These are phyloP conservation scores for Leishmania guyanensis DNA, from an alignment of 208 protist genomes.

Conservation along the genomic window DNA sequence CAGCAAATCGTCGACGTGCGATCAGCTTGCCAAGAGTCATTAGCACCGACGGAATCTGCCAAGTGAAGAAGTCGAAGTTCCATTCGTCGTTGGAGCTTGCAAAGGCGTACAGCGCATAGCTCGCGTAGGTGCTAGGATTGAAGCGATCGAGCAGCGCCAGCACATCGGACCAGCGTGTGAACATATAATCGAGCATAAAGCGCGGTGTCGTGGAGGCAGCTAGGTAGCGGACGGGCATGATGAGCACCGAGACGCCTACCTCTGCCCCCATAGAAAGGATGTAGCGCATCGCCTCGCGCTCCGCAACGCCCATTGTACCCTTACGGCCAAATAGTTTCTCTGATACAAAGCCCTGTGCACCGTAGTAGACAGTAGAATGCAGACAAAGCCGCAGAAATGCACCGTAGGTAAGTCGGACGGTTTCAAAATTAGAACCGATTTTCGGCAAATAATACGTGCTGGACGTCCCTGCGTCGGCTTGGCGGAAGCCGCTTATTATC, in stretches of 20 bases:
- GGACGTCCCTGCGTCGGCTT: slow-evolving; percentile 16
- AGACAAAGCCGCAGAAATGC: slow-evolving; percentile 71
- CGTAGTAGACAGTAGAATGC: slow-evolving; percentile 64
- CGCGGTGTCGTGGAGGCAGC: slow-evolving; percentile 76
- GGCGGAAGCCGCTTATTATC: slow-evolving; percentile 21
- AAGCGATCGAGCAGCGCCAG: slow-evolving; percentile 69
- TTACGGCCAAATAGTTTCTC: slow-evolving; percentile 49
- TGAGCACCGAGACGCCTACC: slow-evolving; percentile 62
- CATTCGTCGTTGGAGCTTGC: slow-evolving; percentile 55
- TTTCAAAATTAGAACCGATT: slow-evolving; percentile 62
- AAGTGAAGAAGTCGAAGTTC: slow-evolving; percentile 84
- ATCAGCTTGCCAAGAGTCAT: slow-evolving; percentile 72
- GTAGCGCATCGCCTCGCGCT: slow-evolving; percentile 53
- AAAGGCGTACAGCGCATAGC: slow-evolving; percentile 78
- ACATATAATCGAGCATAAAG: slow-evolving; percentile 81
- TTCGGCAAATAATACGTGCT: slow-evolving; percentile 40
- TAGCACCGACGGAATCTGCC: slow-evolving; percentile 73
- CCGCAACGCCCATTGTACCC: slow-evolving; percentile 20
- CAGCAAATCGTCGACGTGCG: slow-evolving; percentile 47
- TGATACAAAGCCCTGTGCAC: slow-evolving; percentile 41
- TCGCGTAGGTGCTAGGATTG: slow-evolving; percentile 54
- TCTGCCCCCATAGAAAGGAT: slow-evolving; percentile 56
- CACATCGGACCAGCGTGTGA: slow-evolving; percentile 69
- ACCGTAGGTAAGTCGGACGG: slow-evolving; percentile 58
- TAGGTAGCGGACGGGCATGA: slow-evolving; percentile 69